phyloP scores from a whole-genome alignment of 2,329 filamentous ascomycete species.

The Sclerotinia trifoliorum region DNA sequence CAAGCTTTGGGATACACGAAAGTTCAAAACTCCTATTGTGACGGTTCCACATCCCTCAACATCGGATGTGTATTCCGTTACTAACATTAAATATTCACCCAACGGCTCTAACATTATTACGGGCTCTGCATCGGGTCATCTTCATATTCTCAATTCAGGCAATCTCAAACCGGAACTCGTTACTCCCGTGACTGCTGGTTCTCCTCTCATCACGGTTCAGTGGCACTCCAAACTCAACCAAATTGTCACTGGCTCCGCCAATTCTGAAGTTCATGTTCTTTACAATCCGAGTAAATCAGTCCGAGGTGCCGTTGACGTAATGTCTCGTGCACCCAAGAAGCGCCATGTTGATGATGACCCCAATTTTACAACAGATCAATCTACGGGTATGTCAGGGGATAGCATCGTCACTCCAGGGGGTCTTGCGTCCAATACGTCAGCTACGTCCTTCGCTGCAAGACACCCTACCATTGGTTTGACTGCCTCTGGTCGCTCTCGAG shows the following conservation, averaged over 20 bases:
- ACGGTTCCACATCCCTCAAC: slow-evolving; percentile 77
- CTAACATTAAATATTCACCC: slow-evolving; percentile 87
- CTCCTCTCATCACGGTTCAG: slow-evolving; percentile 75
- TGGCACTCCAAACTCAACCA: slow-evolving; percentile 98
- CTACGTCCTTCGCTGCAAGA: slow-evolving; percentile 53
- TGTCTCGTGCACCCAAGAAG: slow-evolving; percentile 91
- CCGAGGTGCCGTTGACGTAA: slow-evolving; percentile 80
- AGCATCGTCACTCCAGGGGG: slow-evolving; percentile 71
- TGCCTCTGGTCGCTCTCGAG: slow-evolving; percentile 71
- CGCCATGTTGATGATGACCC: slow-evolving; percentile 94
- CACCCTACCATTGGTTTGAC: slow-evolving; percentile 74
- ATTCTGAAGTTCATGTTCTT: slow-evolving; percentile 83
- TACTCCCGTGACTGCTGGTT: slow-evolving; percentile 83
- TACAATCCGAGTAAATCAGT: slow-evolving; percentile 83
- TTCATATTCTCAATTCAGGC: slow-evolving; percentile 91
- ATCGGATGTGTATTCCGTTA: slow-evolving; percentile 77
- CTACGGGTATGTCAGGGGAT: slow-evolving; percentile 78
- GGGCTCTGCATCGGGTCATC: slow-evolving; percentile 78
- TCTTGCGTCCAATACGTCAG: slow-evolving; percentile 50
- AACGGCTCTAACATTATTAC: slow-evolving; percentile 82
- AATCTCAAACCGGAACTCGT: slow-evolving; percentile 82
- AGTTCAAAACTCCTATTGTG: slow-evolving; percentile 87
- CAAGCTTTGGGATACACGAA: slow-evolving; percentile 95
- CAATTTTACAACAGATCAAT: slow-evolving; percentile 78
- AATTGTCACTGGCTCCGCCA: slow-evolving; percentile 90